Evolutionary conservation across 2,329 filamentous ascomycete species (phyloP).

Genomic region (Fusarium nurragi): DNA sequence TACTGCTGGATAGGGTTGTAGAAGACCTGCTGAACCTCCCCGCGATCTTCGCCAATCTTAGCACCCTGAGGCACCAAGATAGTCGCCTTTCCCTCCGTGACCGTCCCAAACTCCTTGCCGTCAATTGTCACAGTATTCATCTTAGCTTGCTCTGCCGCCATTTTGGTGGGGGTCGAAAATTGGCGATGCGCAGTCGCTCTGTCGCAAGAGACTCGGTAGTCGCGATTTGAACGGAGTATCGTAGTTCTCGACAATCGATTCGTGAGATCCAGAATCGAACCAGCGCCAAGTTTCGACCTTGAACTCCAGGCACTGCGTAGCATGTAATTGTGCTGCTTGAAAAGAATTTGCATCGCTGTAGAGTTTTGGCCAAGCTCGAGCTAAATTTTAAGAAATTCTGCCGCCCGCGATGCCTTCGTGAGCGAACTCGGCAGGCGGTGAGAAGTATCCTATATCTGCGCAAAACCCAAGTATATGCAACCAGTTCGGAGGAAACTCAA

Average conservation of each 20-base stretch:
- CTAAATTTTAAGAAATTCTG: slow-evolving; percentile 34
- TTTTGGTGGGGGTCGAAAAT: slow-evolving; percentile 37
- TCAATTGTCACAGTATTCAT: slow-evolving; percentile 47
- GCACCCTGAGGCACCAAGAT: slow-evolving; percentile 63
- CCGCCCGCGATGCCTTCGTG: neutral
- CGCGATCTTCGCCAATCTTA: slow-evolving; percentile 60
- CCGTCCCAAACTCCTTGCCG: slow-evolving; percentile 61
- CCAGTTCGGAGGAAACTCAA: too few relatives aligned
- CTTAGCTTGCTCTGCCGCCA: slow-evolving; percentile 32
- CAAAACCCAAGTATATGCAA: neutral
- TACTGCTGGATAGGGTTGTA: slow-evolving; percentile 99
- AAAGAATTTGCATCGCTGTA: slow-evolving; percentile 24
- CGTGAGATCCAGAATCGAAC: slow-evolving; percentile 12
- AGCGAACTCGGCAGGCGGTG: slow-evolving; percentile 14
- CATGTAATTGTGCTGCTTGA: slow-evolving; percentile 33
- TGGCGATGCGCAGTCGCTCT: slow-evolving; percentile 9
- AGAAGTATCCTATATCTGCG: neutral
- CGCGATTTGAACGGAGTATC: neutral
- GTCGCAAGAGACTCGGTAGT: slow-evolving; percentile 2
- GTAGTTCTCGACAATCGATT: neutral
- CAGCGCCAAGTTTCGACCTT: slow-evolving; percentile 31
- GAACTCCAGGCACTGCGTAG: slow-evolving; percentile 23
- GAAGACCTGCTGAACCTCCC: slow-evolving; percentile 82
- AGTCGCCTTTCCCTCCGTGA: slow-evolving; percentile 66
- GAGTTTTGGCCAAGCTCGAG: slow-evolving; percentile 14